These are phyloP conservation scores for Tetrahymena malaccensis DNA, from an alignment of 73 alveolate genomes.

Conservation along the genomic window DNA sequence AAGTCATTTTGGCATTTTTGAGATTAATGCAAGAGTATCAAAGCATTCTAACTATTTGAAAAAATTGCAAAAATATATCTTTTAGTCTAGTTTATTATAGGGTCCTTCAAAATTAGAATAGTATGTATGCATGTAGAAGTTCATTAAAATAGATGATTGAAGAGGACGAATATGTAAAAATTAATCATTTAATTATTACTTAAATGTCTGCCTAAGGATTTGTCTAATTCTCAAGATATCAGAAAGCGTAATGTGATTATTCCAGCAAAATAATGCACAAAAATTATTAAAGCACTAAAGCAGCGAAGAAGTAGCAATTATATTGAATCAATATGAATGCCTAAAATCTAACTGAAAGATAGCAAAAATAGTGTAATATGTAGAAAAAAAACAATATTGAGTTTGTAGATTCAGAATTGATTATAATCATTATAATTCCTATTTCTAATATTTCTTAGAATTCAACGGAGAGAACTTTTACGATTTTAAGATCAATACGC, in stretches of 20 bases:
- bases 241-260: background rate
- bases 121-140: background rate
- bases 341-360: no score
- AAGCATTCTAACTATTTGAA: background rate
- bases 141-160: no score
- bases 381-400: background rate
- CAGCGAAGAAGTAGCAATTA: background rate
- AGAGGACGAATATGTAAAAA: background rate
- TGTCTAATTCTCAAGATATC: background rate
- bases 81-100: background rate
- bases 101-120: background rate
- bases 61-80: no score
- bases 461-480: background rate
- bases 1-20: background rate
- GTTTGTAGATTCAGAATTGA: background rate
- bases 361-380: background rate
- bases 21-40: background rate
- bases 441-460: background rate
- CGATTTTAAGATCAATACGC: background rate
- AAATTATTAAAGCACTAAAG: background rate
- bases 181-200: background rate
- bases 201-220: background rate
- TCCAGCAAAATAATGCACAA: background rate
- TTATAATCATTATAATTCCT: background rate
- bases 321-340: no score